phyloP scores from a whole-genome alignment of 345 rosid species.

The Xanthoceras sorbifolium region DNA sequence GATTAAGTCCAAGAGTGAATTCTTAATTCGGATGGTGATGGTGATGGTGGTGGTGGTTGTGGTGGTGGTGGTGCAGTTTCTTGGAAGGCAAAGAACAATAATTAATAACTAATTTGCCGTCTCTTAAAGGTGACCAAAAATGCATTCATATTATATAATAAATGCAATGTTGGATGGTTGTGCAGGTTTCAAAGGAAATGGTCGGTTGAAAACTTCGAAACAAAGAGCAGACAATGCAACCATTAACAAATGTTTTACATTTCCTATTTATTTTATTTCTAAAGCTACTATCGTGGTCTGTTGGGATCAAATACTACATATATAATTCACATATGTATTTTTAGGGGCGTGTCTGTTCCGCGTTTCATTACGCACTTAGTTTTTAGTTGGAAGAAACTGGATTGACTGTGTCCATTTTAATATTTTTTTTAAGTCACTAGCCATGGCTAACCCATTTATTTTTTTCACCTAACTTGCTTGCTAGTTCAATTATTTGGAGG shows the following conservation, averaged over 20 bases:
- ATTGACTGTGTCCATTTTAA: slow-evolving; percentile 23
- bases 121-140: neutral
- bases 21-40: neutral
- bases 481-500: neutral
- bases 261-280: no score
- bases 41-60: no score
- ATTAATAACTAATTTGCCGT: slow-evolving; percentile 11
- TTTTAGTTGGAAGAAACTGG: slow-evolving; percentile 17
- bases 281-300: no score
- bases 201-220: slow-evolving; percentile 7
- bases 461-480: neutral
- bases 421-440: slow-evolving; percentile 15
- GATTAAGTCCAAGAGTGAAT: no score
- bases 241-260: slow-evolving; percentile 13
- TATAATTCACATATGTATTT: no score
- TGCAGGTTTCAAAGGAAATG: slow-evolving; percentile 20
- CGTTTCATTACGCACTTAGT: neutral
- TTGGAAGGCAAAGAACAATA: neutral
- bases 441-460: slow-evolving; percentile 20
- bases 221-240: slow-evolving; percentile 2
- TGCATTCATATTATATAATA: neutral
- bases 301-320: no score
- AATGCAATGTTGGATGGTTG: slow-evolving; percentile 7
- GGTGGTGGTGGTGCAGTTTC: slow-evolving; percentile 8
- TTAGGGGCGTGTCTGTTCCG: no score